Conservation (phyloP, 169 alveolate species). For the Plasmodium sp. region DNA sequence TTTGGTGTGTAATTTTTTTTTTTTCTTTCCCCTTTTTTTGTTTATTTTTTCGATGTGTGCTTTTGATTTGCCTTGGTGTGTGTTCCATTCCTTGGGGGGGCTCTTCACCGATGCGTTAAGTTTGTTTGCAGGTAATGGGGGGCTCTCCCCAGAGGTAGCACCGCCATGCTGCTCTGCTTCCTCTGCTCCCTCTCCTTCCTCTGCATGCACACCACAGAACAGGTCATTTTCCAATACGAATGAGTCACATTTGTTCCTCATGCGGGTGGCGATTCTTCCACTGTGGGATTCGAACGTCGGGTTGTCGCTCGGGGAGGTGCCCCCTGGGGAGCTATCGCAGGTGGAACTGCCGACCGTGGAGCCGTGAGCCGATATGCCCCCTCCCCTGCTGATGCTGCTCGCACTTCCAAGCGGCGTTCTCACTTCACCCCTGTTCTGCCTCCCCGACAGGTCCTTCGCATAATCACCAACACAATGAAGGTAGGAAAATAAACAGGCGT, state of each 20-base stretch:
- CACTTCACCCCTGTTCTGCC: neutral
- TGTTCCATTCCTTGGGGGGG: neutral
- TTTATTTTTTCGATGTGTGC: neutral
- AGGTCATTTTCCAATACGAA: neutral
- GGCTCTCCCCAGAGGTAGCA: neutral
- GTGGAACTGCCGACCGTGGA: neutral
- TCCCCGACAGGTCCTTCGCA: constrained; percentile 1
- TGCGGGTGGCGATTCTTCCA: neutral
- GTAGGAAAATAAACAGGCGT: constrained; percentile 41
- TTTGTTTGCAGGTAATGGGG: neutral
- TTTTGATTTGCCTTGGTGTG: neutral
- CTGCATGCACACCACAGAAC: neutral
- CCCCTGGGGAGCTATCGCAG: neutral
- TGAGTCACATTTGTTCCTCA: neutral
- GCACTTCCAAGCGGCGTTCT: neutral
- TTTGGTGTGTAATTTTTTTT: neutral
- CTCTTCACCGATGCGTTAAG: neutral
- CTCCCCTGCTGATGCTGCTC: neutral
- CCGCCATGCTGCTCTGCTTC: neutral
- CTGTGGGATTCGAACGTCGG: neutral
- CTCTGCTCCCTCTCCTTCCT: neutral
- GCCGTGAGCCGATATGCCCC: neutral
- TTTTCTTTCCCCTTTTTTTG: neutral
- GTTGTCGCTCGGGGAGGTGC: neutral
- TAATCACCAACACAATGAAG: constrained; percentile 53